Evolutionary conservation across 2,329 filamentous ascomycete species (phyloP), one percentile per base, ranked within the genome.

Genomic region (Claviceps capensis): DNA sequence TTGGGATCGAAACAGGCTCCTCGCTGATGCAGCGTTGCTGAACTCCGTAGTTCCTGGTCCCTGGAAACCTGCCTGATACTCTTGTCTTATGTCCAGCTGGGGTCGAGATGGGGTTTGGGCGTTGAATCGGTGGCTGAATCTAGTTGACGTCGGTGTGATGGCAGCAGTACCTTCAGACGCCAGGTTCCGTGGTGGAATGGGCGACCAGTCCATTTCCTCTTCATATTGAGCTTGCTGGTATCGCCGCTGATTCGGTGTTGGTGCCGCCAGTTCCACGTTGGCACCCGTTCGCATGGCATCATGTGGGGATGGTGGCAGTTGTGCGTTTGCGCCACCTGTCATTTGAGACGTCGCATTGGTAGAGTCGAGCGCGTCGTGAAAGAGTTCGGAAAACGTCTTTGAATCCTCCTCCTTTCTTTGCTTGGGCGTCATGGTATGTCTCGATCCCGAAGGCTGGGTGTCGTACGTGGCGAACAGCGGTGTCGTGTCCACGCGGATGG

Each of bases 141-240:
- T 67, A 54, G 65, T 58, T 49, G 64, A 65, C 43, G 8, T 44
- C 6, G 69, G 63, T 16, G 69, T 58, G 38, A 71, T 64, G 6
- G 43, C 5, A 16, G n/a, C 9, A 46, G 69, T 64, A 45, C 73
- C 66, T 54, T 70, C 73, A 61, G 82, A 81, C 8, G 76, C 77
- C 50, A 77, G 75, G 54, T 81, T 68, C 48, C 71, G 69, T n/a
- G 75, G 74, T 52, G 71, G 69, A 0, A 79, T 80, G 0, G 83
- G 82, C 2, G 81, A 78, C 81, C 85, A 88, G 60, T 89, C 86
- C 86, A 90, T 89, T 52, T 77, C 76, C 41, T 84, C 78, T 1
- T 69, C 70, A 52, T 75, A 69, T 8, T 70, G 66, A 1, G 61
- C 50, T 22, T 61, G 55, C 38, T 57, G 56, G 2, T 53, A 41